Evolutionary conservation across 164 flowering plant genomes (phyloP), one percentile per base, ranked within the genome.

Genomic region (Vitis labrusca): DNA sequence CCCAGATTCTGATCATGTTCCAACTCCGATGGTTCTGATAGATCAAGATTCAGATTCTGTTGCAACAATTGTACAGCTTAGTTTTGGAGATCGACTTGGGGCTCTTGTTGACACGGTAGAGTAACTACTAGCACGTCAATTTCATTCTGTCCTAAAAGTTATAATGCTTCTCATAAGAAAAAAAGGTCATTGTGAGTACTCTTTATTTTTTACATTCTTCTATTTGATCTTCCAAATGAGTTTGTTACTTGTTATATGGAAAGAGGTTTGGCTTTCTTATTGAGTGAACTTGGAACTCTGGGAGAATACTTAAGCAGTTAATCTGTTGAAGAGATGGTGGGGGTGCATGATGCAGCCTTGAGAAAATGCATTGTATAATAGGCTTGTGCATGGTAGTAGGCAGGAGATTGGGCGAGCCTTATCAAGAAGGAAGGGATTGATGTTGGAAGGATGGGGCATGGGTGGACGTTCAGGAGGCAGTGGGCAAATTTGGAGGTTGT

Each of bases 61-160:
- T 68, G 86, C 94, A 53, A 95, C 99, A 48, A 79, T 90, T 60
- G 98, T 93, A 50, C 87, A 95, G 74, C 76, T 95, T 68, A 91
- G 97, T 83, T 95, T 95, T 85, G 97, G 99, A 59, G 99, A 95
- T 83, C 98, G 99, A 58, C 91, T 95, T 72, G 98, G 98, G 44
- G 98, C 97, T 67, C 90, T 95, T 8, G 73, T 93, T 80, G 99
- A 95, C 83, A 95, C 99, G 78, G 98, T 93, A 66, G 80, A 62
- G 62, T 79, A 59, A 66, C 65, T 69, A 16, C 23, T 51, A 5
- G 3, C 14, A 53, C 0, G 55, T 17, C 3, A 37, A 9, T 52
- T 11, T 55, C 65, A 7, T 64, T 64, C 59, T 17, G 9, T 50
- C 29, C 16, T 14, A 47, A 1, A 17, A 44, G 17, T 62, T 3